A percentile compares a stretch with the other conserved stretches of the same genome.
Evolutionary conservation across 2,329 filamentous ascomycete species (phyloP).

Genomic region (Lecanicillium sp.): DNA sequence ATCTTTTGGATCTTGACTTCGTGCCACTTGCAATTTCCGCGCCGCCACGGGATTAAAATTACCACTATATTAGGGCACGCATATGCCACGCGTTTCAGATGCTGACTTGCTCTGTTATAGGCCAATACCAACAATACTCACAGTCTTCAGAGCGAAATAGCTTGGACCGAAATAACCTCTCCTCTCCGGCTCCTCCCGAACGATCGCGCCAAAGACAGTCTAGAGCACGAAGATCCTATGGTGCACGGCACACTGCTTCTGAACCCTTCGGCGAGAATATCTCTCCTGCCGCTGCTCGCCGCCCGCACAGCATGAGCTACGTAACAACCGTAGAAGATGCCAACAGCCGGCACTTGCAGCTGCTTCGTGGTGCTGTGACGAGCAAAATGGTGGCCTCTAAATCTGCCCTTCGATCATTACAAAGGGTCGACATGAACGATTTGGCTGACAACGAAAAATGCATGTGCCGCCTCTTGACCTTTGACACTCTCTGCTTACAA

Average conservation of each 20-base stretch:
- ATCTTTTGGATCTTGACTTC: no score
- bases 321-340: conserved; percentile 19
- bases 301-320: conserved; percentile 10
- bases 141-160: no score
- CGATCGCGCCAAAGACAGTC: conserved; percentile 17
- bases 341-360: conserved; percentile 32
- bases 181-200: conserved; percentile 14
- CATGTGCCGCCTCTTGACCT: conserved; percentile 22
- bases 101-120: no score
- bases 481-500: conserved; percentile 1
- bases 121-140: no score
- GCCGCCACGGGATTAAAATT: no score
- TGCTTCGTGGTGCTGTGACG: conserved; percentile 34
- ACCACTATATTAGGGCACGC: no score
- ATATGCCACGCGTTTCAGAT: no score
- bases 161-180: neutral
- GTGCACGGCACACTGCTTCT: conserved; percentile 14
- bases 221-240: conserved; percentile 18
- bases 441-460: conserved; percentile 39
- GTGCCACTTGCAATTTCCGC: no score
- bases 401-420: conserved; percentile 35
- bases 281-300: neutral
- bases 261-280: conserved; percentile 13
- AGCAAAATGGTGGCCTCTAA: conserved; percentile 40
- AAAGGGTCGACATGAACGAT: conserved; percentile 35